Percentiles rank a stretch among this genome's conserved stretches.
These are phyloP conservation scores for Boletus patriciae DNA, from an alignment of 768 basidiomycete species.

Conservation along the genomic window DNA sequence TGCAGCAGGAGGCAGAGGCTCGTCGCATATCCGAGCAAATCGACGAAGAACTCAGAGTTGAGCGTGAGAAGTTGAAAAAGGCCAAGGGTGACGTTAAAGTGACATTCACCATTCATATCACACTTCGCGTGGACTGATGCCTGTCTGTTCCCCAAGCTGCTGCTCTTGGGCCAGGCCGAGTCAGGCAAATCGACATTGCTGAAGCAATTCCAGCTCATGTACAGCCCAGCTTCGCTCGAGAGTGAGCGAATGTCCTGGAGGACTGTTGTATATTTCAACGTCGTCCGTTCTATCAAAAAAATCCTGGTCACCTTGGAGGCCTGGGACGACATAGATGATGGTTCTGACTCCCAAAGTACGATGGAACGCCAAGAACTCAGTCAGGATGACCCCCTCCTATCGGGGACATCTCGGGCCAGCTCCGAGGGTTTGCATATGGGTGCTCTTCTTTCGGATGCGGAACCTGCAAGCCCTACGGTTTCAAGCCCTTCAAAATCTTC, in stretches of 20 bases:
- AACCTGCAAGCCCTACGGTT: conserved; percentile 11
- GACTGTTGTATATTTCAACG: conserved; percentile 73
- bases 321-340: conserved; percentile 62
- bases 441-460: conserved; percentile 10
- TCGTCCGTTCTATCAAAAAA: conserved; percentile 67
- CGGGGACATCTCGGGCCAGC: conserved; percentile 13
- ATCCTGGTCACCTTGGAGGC: conserved; percentile 62
- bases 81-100: conserved; percentile 78
- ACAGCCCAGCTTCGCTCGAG: conserved; percentile 68
- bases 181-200: conserved; percentile 77
- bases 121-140: conserved; percentile 21
- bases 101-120: not conserved
- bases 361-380: conserved; percentile 33
- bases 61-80: conserved; percentile 63
- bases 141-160: conserved; percentile 42
- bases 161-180: conserved; percentile 79
- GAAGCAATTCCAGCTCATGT: conserved; percentile 82
- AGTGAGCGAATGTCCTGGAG: conserved; percentile 71
- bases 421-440: conserved; percentile 11
- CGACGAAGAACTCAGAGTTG: conserved; percentile 73
- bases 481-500: conserved; percentile 23
- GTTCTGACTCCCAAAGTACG: conserved; percentile 40
- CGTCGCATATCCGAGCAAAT: conserved; percentile 77
- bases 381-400: conserved; percentile 24
- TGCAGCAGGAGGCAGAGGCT: conserved; percentile 69